These are phyloP conservation scores for Baorangia bicolor DNA, from an alignment of 768 basidiomycete species.

Conservation along the genomic window DNA sequence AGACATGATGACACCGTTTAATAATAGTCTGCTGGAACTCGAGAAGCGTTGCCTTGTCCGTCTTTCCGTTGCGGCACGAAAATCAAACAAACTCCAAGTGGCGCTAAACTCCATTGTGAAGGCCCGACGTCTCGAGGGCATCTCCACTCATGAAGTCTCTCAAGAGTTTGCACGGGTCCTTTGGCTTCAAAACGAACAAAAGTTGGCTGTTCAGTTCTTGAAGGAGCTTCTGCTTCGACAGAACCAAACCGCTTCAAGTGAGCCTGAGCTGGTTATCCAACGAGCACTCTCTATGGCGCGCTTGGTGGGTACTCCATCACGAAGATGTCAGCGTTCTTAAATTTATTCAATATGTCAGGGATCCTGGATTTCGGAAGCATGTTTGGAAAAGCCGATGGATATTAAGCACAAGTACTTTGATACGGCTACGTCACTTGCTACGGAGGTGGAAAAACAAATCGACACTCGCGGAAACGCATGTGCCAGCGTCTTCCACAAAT, in stretches of 20 bases:
- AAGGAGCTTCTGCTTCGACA: slow-evolving; percentile 35
- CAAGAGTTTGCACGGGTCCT: slow-evolving; percentile 88
- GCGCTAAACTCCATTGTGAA: slow-evolving; percentile 83
- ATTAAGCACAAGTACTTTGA: slow-evolving; percentile 73
- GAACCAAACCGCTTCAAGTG: slow-evolving; percentile 5
- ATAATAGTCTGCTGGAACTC: slow-evolving; percentile 48
- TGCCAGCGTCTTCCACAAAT: slow-evolving; percentile 72
- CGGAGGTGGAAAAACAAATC: slow-evolving; percentile 21
- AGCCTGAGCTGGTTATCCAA: slow-evolving; percentile 21
- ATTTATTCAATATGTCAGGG: slow-evolving; percentile 51
- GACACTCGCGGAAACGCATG: slow-evolving; percentile 30
- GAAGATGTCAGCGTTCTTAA: background rate
- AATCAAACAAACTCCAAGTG: slow-evolving; percentile 67
- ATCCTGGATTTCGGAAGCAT: slow-evolving; percentile 86
- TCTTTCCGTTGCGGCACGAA: slow-evolving; percentile 71
- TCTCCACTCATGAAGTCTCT: slow-evolving; percentile 52
- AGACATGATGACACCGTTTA: slow-evolving; percentile 55
- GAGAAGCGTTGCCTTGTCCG: slow-evolving; percentile 72
- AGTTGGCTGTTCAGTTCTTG: slow-evolving; percentile 74
- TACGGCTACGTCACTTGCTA: slow-evolving; percentile 46
- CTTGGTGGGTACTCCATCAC: slow-evolving; percentile 47
- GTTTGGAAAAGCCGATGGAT: slow-evolving; percentile 70
- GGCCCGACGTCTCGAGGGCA: slow-evolving; percentile 60
- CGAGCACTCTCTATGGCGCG: slow-evolving; percentile 55
- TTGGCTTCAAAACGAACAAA: slow-evolving; percentile 86